These are phyloP conservation scores for Talaromyces liani DNA, from an alignment of 495 filamentous ascomycete species.

Conservation along the genomic window DNA sequence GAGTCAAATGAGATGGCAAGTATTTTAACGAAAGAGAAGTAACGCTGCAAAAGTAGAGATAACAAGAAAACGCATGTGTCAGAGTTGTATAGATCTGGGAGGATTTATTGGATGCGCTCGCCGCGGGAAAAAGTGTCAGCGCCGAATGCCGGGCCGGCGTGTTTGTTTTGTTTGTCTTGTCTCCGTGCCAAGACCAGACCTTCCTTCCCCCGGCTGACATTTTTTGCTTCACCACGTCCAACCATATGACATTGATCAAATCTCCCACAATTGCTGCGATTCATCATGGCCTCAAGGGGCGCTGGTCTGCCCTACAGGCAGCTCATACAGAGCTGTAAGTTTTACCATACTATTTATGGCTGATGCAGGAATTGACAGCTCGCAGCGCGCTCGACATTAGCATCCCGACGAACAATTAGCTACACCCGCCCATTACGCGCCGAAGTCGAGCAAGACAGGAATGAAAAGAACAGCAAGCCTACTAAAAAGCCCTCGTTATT, in stretches of 20 bases:
- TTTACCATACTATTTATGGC: not conserved
- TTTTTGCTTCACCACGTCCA: slow-evolving; percentile 5
- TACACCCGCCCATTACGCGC: slow-evolving; percentile 26
- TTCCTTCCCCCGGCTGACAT: not conserved
- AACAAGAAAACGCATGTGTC: not conserved
- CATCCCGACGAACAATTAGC: slow-evolving; percentile 35
- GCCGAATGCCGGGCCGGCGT: not conserved
- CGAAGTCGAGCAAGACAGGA: slow-evolving; percentile 18
- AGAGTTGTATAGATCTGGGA: not conserved
- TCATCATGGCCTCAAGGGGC: slow-evolving; percentile 34
- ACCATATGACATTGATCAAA: not conserved
- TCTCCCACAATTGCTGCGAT: not conserved
- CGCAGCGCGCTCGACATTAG: slow-evolving; percentile 14
- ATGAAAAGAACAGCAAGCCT: slow-evolving; percentile 8
- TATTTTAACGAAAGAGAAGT: not conserved
- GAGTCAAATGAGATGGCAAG: not conserved
- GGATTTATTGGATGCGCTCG: not conserved
- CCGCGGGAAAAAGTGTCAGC: not conserved
- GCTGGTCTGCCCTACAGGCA: slow-evolving; percentile 31
- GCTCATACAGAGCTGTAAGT: slow-evolving; percentile 34
- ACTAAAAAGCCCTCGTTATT: slow-evolving; percentile 15
- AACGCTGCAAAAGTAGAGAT: not conserved
- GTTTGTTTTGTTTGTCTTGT: slow-evolving; percentile 1
- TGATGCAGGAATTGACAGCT: slow-evolving; percentile 1
- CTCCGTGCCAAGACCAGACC: slow-evolving; percentile 1